Conservation (phyloP, 768 basidiomycete species). For the Mycena rebaudengoi region DNA sequence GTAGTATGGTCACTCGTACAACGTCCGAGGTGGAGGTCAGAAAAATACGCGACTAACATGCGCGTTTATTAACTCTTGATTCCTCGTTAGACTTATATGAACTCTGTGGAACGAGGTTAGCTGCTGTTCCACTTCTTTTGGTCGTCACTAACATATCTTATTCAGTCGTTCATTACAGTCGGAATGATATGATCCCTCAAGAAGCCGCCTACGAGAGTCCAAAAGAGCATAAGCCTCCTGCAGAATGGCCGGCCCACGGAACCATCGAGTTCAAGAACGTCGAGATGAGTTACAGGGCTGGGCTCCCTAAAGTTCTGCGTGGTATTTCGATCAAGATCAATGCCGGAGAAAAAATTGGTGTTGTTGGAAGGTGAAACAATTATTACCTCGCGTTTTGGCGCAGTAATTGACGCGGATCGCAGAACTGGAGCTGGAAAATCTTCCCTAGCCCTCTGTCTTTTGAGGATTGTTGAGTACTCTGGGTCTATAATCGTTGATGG, state of each 20-base stretch:
- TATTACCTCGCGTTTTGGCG: no score
- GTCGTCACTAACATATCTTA: neutral
- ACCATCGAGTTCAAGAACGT: constrained; percentile 69
- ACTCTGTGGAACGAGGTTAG: constrained; percentile 67
- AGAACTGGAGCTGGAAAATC: constrained; percentile 67
- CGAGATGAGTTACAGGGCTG: constrained; percentile 70
- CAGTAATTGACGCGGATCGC: neutral
- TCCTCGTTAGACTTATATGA: constrained; percentile 63
- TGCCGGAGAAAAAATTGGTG: constrained; percentile 79
- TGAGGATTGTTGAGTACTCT: constrained; percentile 73
- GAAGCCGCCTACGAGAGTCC: constrained; percentile 71
- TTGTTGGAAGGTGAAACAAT: constrained; percentile 75
- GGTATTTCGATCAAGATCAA: constrained; percentile 66
- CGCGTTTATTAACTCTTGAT: neutral
- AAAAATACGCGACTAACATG: neutral
- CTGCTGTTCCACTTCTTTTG: neutral
- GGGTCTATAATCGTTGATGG: constrained; percentile 74
- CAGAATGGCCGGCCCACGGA: constrained; percentile 71
- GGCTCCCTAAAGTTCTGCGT: constrained; percentile 76
- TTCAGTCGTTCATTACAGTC: constrained; percentile 63
- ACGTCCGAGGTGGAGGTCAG: constrained; percentile 72
- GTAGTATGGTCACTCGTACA: constrained; percentile 63
- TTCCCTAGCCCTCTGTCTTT: constrained; percentile 70
- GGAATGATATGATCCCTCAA: constrained; percentile 58
- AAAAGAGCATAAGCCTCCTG: constrained; percentile 57